Percentiles rank a stretch among this genome's conserved stretches.
Conservation (phyloP, 164 flowering plant genomes). For the Cinnamomum micranthum region DNA sequence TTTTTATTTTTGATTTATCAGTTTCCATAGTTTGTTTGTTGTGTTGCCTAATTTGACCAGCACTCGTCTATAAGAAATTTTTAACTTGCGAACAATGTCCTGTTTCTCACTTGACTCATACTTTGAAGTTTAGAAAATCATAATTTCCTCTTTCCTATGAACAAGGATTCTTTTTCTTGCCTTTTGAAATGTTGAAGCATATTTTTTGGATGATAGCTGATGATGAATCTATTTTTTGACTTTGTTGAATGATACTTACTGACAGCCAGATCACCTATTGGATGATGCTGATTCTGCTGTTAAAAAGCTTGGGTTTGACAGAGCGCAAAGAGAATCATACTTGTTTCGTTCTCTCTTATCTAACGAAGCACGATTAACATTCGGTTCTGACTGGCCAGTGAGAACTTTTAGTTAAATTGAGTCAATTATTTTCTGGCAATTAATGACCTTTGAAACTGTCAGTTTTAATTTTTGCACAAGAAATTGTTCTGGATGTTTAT, state of each 20-base stretch:
- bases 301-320: constrained; percentile 69
- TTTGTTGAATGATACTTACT: constrained; percentile 5
- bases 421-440: not conserved
- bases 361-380: constrained; percentile 56
- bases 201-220: not conserved
- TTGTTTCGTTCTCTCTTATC: constrained; percentile 62
- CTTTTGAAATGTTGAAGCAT: not conserved
- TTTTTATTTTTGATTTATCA: not conserved
- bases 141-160: not conserved
- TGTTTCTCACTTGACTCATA: not conserved
- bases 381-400: constrained; percentile 99
- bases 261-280: constrained; percentile 89
- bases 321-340: constrained; percentile 71
- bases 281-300: constrained; percentile 75
- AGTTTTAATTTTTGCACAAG: not conserved
- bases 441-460: not conserved
- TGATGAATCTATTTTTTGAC: not conserved
- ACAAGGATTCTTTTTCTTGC: not conserved
- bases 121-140: not conserved
- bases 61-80: too few species aligned
- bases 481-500: not conserved
- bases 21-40: not conserved
- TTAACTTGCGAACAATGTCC: not conserved
- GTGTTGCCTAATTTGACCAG: not conserved
- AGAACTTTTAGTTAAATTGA: constrained; percentile 20